Conservation (phyloP, 768 basidiomycete genomes). For the Leccinum truebloodii region DNA sequence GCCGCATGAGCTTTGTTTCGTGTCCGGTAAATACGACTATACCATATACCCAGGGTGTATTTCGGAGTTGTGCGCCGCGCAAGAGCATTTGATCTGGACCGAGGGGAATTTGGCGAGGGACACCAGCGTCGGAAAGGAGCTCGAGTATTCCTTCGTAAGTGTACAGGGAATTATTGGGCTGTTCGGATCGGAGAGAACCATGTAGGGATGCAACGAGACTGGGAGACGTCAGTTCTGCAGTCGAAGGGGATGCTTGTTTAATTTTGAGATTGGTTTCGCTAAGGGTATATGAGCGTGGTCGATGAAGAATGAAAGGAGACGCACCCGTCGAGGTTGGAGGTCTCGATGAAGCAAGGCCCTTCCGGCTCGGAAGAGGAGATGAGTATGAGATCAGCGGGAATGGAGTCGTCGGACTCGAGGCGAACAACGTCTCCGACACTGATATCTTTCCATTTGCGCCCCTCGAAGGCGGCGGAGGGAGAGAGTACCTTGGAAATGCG, state of each 20-base stretch:
- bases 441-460: slow-evolving; percentile 86
- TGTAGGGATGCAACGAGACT: slow-evolving; percentile 67
- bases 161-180: slow-evolving; percentile 97
- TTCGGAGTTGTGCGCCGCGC: slow-evolving; percentile 92
- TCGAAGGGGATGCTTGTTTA: slow-evolving; percentile 90
- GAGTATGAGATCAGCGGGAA: slow-evolving; percentile 91
- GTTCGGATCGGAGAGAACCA: slow-evolving; percentile 89
- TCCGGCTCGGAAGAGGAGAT: slow-evolving; percentile 93
- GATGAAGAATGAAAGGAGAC: slow-evolving; percentile 2
- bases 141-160: slow-evolving; percentile 89
- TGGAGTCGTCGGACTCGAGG: slow-evolving; percentile 88
- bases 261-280: slow-evolving; percentile 99
- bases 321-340: slow-evolving; percentile 93
- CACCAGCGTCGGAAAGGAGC: slow-evolving; percentile 52
- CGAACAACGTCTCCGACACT: slow-evolving; percentile 91
- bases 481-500: slow-evolving; percentile 76
- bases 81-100: slow-evolving; percentile 95
- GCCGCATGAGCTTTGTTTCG: slow-evolving; percentile 95
- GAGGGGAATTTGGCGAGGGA: slow-evolving; percentile 81
- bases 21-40: slow-evolving; percentile 94
- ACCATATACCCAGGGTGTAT: slow-evolving; percentile 97
- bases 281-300: neutral
- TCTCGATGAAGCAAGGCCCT: slow-evolving; percentile 97
- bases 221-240: slow-evolving; percentile 75
- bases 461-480: slow-evolving; percentile 60